Percentiles rank a stretch among this genome's conserved stretches.
phyloP scores from a whole-genome alignment of 257 asterid genomes.

The Solanum peruvianum region DNA sequence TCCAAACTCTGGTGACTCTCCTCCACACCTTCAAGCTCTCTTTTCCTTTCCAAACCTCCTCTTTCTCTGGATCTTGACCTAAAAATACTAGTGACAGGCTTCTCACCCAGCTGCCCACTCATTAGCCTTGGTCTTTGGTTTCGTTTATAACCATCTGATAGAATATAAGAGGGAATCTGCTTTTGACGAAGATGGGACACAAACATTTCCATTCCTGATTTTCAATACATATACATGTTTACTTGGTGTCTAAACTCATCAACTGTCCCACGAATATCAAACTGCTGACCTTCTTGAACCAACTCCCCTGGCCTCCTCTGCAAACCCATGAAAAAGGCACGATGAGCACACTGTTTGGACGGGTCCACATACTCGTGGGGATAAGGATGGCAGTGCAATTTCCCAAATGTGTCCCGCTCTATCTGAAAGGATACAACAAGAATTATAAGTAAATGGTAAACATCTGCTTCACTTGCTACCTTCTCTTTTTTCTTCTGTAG shows the following conservation, averaged over 20 bases:
- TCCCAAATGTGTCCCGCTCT: slow-evolving; percentile 78
- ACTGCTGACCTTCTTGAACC: slow-evolving; percentile 83
- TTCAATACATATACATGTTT: slow-evolving; percentile 66
- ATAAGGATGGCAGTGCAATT: slow-evolving; percentile 87
- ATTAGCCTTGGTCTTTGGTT: slow-evolving; percentile 35
- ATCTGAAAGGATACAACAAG: slow-evolving; percentile 51
- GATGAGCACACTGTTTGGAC: slow-evolving; percentile 56
- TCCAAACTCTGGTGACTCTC: slow-evolving; percentile 24
- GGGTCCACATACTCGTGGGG: slow-evolving; percentile 67
- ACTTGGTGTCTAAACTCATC: slow-evolving; percentile 86
- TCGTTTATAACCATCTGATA: slow-evolving; percentile 71
- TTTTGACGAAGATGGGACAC: slow-evolving; percentile 87
- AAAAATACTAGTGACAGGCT: slow-evolving; percentile 17
- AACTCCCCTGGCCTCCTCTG: slow-evolving; percentile 80
- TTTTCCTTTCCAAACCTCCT: slow-evolving; percentile 11
- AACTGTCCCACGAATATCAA: slow-evolving; percentile 88
- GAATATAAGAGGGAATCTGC: slow-evolving; percentile 77
- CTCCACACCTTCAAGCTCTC: slow-evolving; percentile 32
- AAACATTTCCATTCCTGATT: slow-evolving; percentile 83
- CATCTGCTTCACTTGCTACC: not conserved
- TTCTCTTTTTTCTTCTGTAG: not conserved
- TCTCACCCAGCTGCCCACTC: slow-evolving; percentile 34
- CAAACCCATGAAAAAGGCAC: slow-evolving; percentile 85
- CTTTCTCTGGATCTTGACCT: slow-evolving; percentile 23
- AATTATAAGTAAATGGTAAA: slow-evolving; percentile 4